A percentile compares a stretch with the other conserved stretches of the same genome.
These are phyloP conservation scores for Claviceps capensis DNA, from an alignment of 2,329 filamentous ascomycete species.

Conservation along the genomic window DNA sequence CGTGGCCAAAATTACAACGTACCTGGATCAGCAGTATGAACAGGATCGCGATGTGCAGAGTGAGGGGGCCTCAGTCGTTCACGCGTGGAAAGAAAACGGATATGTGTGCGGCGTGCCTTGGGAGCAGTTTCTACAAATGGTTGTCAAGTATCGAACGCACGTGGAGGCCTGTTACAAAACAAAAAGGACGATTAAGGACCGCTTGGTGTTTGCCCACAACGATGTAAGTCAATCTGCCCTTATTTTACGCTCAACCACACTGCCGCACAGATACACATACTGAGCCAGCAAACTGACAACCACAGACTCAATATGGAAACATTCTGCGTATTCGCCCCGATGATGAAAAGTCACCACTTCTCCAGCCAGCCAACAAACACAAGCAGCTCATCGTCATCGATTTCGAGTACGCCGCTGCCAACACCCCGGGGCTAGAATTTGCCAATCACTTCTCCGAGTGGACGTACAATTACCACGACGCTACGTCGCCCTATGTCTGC, in stretches of 20 bases:
- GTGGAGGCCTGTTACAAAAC: conserved; percentile 61
- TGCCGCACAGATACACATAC: neutral
- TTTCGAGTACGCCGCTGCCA: conserved; percentile 92
- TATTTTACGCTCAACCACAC: neutral
- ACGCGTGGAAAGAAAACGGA: conserved; percentile 54
- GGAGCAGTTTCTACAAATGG: conserved; percentile 58
- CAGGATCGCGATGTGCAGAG: conserved; percentile 16
- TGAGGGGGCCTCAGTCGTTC: conserved; percentile 16
- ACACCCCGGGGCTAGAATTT: conserved; percentile 76
- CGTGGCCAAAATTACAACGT: conserved; percentile 44
- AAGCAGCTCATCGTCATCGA: conserved; percentile 96
- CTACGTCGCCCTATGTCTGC: conserved; percentile 50
- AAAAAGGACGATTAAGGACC: conserved; percentile 49
- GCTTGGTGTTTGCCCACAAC: conserved; percentile 90
- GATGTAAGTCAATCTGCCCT: conserved; percentile 48
- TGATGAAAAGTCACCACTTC: conserved; percentile 67
- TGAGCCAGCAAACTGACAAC: neutral
- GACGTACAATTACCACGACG: conserved; percentile 93
- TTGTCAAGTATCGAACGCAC: conserved; percentile 65
- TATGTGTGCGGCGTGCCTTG: conserved; percentile 77
- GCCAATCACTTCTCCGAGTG: conserved; percentile 98
- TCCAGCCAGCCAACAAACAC: conserved; percentile 83
- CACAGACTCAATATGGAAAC: conserved; percentile 92
- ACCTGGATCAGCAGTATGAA: conserved; percentile 45
- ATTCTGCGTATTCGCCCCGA: conserved; percentile 62